Base-by-base conservation (phyloP, 2,329 filamentous ascomycete genomes). In the Xylariaceae sp. region DNA sequence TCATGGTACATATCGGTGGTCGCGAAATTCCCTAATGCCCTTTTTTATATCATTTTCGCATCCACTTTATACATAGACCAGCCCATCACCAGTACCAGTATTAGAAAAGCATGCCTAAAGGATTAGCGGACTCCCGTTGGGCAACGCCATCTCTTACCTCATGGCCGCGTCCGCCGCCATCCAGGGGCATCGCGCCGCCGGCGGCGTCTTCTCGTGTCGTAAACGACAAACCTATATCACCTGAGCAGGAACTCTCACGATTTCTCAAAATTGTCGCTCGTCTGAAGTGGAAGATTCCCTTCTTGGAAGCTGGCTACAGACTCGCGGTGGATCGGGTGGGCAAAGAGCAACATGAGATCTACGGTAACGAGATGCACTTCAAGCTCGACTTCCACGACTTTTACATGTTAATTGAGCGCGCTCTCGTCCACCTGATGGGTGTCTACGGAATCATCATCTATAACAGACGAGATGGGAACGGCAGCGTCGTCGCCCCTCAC, bases 311-410 rank as follows among this genome's bases (percentile, higher is more conserved):
- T 47, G 81, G 76, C 2, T 86, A 86, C 62, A 67, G 66, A n/a
- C 71, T 74, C 1, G 82, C 83, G 0, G 71, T 72, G 19, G 66
- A 70, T 34, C 71, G 72, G 6, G 66, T 60, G 33, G 69, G 64
- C 39, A 72, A 75, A 42, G 60, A 68, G 0, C 61, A 64, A 17
- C 65, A 67, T 19, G 63, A 66, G 11, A 50, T 61, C n/a, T 60
- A 64, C 7, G 58, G 51, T 2, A 53, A 56, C 22, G 82, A 86
- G 66, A 76, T 81, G 14, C 89, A 89, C 76, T 90, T 90, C 73
- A 89, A 90, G 66, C 77, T 90, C 7, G 87, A 90, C 63, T 90
- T 90, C 57, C 84, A 88, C 69, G 87, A 90, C 63, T 90, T 86
- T 67, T 90, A 90, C 71, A 82, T 83, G 47, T 77, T 88, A 34